Conservation (phyloP, 1,284 basidiomycete species). For the Polyporus tsugae region DNA sequence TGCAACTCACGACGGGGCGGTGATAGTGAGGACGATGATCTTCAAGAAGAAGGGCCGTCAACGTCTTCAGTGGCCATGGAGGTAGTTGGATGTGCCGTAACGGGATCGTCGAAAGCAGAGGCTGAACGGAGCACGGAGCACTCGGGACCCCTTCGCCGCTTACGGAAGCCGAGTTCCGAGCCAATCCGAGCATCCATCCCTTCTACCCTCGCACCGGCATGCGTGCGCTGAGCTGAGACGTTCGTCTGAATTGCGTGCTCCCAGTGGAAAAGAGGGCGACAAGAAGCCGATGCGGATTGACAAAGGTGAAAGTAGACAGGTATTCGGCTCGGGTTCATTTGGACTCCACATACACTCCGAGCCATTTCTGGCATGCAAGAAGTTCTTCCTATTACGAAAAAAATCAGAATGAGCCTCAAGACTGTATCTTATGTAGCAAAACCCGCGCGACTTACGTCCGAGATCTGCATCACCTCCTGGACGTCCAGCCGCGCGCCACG, state of each 20-base stretch:
- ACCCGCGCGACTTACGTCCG: slow-evolving; percentile 15
- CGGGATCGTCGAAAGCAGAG: no score
- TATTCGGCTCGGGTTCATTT: not conserved
- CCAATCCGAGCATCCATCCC: no score
- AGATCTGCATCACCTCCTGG: slow-evolving; percentile 24
- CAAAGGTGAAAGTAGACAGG: not conserved
- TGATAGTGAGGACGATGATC: no score
- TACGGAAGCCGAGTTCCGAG: no score
- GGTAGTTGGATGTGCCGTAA: no score
- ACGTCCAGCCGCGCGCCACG: slow-evolving; percentile 55
- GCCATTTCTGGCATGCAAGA: slow-evolving; percentile 21
- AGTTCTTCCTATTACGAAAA: slow-evolving; percentile 14
- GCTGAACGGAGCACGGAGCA: no score
- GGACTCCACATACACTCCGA: slow-evolving; percentile 6
- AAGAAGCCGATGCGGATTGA: not conserved
- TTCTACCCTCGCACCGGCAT: no score
- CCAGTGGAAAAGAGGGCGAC: no score
- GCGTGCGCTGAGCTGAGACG: not conserved
- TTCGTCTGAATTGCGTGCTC: not conserved
- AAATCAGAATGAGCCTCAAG: not conserved
- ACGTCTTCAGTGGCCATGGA: not conserved
- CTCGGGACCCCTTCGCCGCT: no score
- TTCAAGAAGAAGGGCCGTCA: no score
- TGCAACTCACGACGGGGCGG: not conserved
- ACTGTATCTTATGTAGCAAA: no score